Percentiles rank a stretch among this genome's conserved stretches.
Conservation (phyloP, 345 rosid species). For the Salix exigua region DNA sequence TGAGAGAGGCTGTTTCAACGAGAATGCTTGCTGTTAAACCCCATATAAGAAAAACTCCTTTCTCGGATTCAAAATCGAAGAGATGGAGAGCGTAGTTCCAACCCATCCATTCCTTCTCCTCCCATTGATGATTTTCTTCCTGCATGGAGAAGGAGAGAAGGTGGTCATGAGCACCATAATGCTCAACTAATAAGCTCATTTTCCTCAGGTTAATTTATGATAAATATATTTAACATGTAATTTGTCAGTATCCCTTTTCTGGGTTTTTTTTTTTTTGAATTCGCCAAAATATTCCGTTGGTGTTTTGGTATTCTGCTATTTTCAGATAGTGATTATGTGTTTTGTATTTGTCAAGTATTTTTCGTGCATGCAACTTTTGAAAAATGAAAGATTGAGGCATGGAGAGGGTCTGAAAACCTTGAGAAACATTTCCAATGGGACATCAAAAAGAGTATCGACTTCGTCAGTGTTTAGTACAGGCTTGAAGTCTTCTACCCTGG, state of each 20-base stretch:
- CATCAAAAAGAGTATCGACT: conserved; percentile 39
- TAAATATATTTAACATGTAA: no score
- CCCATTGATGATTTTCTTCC: conserved; percentile 37
- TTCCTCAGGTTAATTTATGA: no score
- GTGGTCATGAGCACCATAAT: background rate
- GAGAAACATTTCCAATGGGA: conserved; percentile 44
- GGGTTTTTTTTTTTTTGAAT: no score
- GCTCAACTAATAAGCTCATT: background rate
- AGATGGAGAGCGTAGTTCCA: conserved; percentile 26
- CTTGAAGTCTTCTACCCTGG: conserved; percentile 26
- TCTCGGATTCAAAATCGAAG: conserved; percentile 21
- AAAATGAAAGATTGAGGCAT: no score
- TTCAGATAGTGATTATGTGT: no score
- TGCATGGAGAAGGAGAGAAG: background rate
- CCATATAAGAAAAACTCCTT: conserved; percentile 16
- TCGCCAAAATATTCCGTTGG: no score
- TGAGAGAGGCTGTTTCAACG: conserved; percentile 29
- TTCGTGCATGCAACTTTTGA: no score
- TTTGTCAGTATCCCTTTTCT: no score
- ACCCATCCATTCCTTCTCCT: conserved; percentile 35
- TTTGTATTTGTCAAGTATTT: no score
- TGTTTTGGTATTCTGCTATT: no score
- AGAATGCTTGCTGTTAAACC: conserved; percentile 42
- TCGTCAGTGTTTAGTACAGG: conserved; percentile 31
- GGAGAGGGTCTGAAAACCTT: conserved; percentile 16